Percentiles rank a stretch among this genome's conserved stretches.
Conservation (phyloP, 257 asterid genomes). For the Solanum raphanifolium region DNA sequence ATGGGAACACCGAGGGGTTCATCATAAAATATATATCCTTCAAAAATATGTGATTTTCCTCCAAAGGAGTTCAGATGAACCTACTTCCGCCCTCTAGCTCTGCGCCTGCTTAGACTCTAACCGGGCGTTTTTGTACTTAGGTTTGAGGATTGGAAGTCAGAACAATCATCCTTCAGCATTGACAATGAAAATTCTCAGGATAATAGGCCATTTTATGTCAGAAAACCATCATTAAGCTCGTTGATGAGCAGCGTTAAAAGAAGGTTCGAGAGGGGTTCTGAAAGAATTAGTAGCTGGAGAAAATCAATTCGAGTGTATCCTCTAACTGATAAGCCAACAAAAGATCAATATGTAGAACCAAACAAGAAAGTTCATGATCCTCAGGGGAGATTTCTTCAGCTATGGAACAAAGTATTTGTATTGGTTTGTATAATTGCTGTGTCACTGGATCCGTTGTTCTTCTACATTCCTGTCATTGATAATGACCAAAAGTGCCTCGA, state of each 20-base stretch:
- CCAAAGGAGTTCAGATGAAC: background rate
- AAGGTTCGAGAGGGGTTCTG: conserved; percentile 18
- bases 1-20: background rate
- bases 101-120: background rate
- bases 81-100: background rate
- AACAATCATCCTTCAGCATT: conserved; percentile 8
- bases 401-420: conserved; percentile 51
- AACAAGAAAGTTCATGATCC: conserved; percentile 37
- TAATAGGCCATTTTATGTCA: background rate
- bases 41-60: background rate
- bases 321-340: background rate
- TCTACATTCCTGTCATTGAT: conserved; percentile 50
- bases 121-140: conserved; percentile 3
- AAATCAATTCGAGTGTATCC: conserved; percentile 4
- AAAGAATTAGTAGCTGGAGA: conserved; percentile 19
- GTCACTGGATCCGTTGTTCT: conserved; percentile 54
- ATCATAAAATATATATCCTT: background rate
- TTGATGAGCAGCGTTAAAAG: conserved; percentile 13
- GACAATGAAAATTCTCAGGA: background rate
- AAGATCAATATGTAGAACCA: background rate
- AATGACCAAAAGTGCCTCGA: conserved; percentile 23
- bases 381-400: conserved; percentile 38
- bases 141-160: conserved; percentile 33
- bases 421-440: conserved; percentile 37
- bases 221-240: conserved; percentile 19